Evolutionary conservation across 2,329 filamentous ascomycete species (phyloP), one percentile per base, ranked within the genome.

Genomic region (Fusarium redolens): DNA sequence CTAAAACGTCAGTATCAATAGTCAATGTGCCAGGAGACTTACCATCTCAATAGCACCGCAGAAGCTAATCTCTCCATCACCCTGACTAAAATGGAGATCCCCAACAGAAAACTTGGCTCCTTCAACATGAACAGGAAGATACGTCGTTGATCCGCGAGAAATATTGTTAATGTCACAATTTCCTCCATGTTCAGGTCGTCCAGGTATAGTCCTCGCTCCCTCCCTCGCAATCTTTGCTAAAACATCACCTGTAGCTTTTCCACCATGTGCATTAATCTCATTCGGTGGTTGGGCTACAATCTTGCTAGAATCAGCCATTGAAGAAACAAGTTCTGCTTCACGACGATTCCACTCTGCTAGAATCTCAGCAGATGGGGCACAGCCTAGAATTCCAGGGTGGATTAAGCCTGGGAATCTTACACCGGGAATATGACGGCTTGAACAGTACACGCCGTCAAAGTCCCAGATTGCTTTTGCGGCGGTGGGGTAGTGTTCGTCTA

Each of bases 91-190:
- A 82, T 97, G 94, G 40, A 97, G 83, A 79, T 97, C 95, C 17
- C 95, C 95, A 1, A 97, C 95, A 47, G 90, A 93, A 82, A 97
- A 97, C 79, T 97, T 97, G 48, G 95, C 95, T 0, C 95, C 95
- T 0, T 87, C 83, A 8, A 98, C 93, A 77, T 97, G 95, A 1
- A 98, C 92, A 0, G 95, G 95, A 1, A 97, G 87, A 79, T 95
- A 97, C 0, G 97, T 93, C 79, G 95, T 96, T 65, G 88, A 92
- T 4, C 93, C 94, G 11, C 93, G 86, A 3, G 89, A 92, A 35
- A 97, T 85, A 77, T 96, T 96, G 84, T 97, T 97, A 81, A 97
- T 96, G 75, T 97, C 94, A 79, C 94, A 96, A 78, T 97, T 97
- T 0, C 95, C 95, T 18, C 95, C 95, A 75, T 97, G 93, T 77